Base-by-base conservation (phyloP, 306 rosid genomes). In the Neltuma alba region DNA sequence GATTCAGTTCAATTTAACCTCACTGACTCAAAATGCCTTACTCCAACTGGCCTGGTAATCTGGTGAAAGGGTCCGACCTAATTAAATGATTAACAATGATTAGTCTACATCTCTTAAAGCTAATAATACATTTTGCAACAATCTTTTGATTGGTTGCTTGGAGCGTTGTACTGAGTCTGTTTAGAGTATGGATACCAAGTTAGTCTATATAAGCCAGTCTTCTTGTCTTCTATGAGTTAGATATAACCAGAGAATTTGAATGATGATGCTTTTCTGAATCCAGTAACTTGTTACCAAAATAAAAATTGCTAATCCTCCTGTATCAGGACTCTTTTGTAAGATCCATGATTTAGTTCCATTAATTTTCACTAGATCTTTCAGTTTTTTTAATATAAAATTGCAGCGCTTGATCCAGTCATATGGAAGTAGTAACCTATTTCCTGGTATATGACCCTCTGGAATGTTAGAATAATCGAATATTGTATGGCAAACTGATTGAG, bases 31-130 rank as follows among this genome's bases (percentile, higher is more conserved):
- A n/a, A 42, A 64, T 47, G 80, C n/a, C 44, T 63, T 21, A n/a
- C 48, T 76, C 72, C 41, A 40, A 65, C 20, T 44, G 72, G 66
- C 66, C 77, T 36, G 13, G 50, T 34, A 54, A 34, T 47, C 28
- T 2, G 13, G 25, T 3, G 12, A 72, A 20, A 37, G 28, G 30
- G 13, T 38, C 48, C 55, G 5, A 21, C 62, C 50, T 57, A 55
- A 57, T 31, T 41, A 45, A 58, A 44, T 55, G 25, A 55, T 70
- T 37, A 9, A 28, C 8, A 61, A 30, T 6, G 67, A 10, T 33
- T 31, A 16, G 33, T 63, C 41, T 28, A 33, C 38, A n/a, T 14
- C 7, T 15, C 42, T 63, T 23, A 33, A 13, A 7, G n/a, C 69
- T 63, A 16, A 33, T 63, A 5, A 33, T 63, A 7, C 6, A 63